A percentile compares a stretch with the other conserved stretches of the same genome.
Evolutionary conservation across 306 rosid genomes (phyloP).

Genomic region (Gillenia trifoliata): DNA sequence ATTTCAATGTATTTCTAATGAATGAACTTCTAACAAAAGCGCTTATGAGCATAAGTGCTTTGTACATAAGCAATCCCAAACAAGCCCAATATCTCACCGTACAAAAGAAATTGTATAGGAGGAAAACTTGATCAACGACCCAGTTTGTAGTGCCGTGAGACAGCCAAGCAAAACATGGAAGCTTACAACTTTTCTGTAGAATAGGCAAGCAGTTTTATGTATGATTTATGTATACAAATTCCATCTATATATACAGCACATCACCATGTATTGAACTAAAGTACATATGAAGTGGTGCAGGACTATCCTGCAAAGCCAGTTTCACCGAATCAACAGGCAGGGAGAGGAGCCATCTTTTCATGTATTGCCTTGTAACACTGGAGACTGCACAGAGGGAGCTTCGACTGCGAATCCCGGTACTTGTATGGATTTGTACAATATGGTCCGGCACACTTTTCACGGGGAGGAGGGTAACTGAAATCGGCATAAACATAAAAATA

Average conservation of each 20-base stretch:
- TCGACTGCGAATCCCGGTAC: slow-evolving; percentile 55
- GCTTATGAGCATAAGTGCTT: too few species aligned
- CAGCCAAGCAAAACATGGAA: background rate
- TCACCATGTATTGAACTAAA: background rate
- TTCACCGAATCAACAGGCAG: slow-evolving; percentile 19
- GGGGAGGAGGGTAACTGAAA: slow-evolving; percentile 57
- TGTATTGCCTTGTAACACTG: slow-evolving; percentile 53
- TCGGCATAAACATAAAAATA: background rate
- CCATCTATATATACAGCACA: background rate
- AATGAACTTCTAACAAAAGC: too few species aligned
- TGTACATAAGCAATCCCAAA: too few species aligned
- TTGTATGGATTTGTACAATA: slow-evolving; percentile 49
- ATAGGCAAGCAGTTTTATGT: background rate
- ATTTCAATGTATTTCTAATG: too few species aligned
- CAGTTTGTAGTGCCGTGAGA: background rate
- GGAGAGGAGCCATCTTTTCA: slow-evolving; percentile 23
- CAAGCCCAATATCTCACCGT: too few species aligned
- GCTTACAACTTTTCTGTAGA: background rate
- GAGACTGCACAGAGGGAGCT: slow-evolving; percentile 59
- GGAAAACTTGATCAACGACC: background rate
- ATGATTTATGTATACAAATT: background rate
- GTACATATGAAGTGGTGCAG: background rate
- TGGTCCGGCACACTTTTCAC: slow-evolving; percentile 55
- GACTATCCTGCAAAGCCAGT: background rate
- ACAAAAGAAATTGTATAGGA: too few species aligned